Conservation (phyloP, 176 grass and related monocot genomes). For the Puccinellia tenuiflora region DNA sequence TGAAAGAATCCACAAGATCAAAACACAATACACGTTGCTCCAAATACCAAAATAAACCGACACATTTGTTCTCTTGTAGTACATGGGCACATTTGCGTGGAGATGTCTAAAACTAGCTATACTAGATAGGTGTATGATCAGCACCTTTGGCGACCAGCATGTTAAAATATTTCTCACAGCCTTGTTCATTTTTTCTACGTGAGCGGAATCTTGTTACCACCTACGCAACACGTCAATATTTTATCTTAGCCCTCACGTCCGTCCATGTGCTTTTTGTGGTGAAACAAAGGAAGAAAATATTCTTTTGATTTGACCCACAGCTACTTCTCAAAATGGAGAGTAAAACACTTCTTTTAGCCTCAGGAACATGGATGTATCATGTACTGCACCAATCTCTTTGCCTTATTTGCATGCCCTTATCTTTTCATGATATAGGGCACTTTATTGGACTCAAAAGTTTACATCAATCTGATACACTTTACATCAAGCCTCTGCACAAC, state of each 20-base stretch:
- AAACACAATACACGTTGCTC: neutral
- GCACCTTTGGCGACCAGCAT: constrained; percentile 21
- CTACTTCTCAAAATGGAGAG: neutral
- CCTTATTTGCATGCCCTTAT: constrained; percentile 12
- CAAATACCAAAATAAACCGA: neutral
- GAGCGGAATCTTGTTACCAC: neutral
- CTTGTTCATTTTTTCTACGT: neutral
- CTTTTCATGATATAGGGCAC: no score
- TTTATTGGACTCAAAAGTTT: no score
- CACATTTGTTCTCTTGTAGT: neutral
- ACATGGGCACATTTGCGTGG: neutral
- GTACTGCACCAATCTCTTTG: constrained; percentile 22
- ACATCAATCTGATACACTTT: no score
- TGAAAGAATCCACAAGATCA: neutral
- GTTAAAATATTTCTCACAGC: neutral
- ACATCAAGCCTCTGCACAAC: no score
- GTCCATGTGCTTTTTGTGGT: constrained; percentile 42
- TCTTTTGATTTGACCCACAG: constrained; percentile 32
- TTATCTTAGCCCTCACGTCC: neutral
- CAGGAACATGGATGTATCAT: constrained; percentile 21
- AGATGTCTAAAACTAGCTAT: neutral
- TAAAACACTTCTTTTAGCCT: neutral
- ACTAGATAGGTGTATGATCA: neutral
- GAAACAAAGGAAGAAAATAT: constrained; percentile 23
- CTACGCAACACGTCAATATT: neutral